Conservation (phyloP, 768 basidiomycete genomes). For the Trametes cinnabarina region DNA sequence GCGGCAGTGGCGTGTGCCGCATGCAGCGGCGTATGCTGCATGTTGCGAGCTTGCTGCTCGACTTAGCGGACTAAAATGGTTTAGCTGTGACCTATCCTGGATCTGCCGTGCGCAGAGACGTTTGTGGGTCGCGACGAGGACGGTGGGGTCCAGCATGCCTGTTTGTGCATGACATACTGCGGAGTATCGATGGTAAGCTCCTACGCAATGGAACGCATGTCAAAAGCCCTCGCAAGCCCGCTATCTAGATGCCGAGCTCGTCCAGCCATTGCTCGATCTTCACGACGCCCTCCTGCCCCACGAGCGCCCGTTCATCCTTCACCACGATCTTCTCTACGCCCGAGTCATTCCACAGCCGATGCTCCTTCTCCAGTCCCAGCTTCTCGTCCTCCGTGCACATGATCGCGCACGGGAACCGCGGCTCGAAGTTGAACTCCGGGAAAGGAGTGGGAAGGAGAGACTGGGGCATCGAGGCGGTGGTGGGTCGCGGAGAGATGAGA, state of each 20-base stretch:
- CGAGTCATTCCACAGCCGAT: conserved; percentile 42
- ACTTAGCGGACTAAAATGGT: no score
- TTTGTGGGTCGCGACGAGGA: no score
- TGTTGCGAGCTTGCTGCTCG: no score
- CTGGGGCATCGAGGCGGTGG: conserved; percentile 36
- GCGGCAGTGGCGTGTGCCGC: no score
- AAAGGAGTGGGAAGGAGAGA: conserved; percentile 37
- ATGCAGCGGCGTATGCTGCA: no score
- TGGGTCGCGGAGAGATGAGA: conserved; percentile 54
- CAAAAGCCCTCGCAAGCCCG: no score
- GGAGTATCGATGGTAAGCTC: no score
- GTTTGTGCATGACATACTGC: no score
- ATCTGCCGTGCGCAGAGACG: no score
- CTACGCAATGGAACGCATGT: no score
- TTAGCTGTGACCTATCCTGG: no score
- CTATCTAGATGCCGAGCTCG: conserved; percentile 41
- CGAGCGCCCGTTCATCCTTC: conserved; percentile 22
- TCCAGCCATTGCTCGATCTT: conserved; percentile 56
- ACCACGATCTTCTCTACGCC: conserved; percentile 21
- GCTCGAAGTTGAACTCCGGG: conserved; percentile 59
- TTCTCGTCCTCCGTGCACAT: conserved; percentile 38
- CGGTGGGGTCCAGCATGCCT: no score
- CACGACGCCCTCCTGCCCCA: conserved; percentile 38
- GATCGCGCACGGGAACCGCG: conserved; percentile 58
- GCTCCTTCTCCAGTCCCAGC: conserved; percentile 33